These are phyloP conservation scores for Raphanus raphanistrum DNA, from an alignment of 345 rosid genomes.

Conservation along the genomic window DNA sequence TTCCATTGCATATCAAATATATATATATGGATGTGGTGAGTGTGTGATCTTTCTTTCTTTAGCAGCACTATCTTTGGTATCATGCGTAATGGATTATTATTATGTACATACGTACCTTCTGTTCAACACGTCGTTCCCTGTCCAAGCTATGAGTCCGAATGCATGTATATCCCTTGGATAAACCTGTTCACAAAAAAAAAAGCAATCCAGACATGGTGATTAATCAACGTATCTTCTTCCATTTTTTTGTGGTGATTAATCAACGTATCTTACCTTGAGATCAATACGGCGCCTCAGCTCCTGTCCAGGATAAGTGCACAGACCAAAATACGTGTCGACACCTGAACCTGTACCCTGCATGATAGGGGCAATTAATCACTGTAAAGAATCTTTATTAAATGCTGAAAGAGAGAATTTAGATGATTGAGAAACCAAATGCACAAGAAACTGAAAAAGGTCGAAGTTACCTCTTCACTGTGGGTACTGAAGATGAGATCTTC, in stretches of 20 bases:
- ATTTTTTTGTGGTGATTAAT: neutral
- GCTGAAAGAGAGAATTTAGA: neutral
- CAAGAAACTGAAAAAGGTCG: constrained; percentile 4
- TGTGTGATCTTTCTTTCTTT: neutral
- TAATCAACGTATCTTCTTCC: neutral
- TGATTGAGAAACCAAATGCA: neutral
- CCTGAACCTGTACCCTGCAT: constrained; percentile 84
- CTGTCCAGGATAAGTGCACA: constrained; percentile 83
- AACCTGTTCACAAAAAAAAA: constrained; percentile 58
- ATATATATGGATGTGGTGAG: neutral
- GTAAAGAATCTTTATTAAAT: neutral
- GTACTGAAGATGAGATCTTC: constrained; percentile 85
- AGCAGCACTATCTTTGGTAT: neutral
- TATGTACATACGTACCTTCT: constrained; percentile 61
- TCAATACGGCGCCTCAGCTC: constrained; percentile 84
- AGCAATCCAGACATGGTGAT: neutral
- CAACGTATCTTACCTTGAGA: constrained; percentile 61
- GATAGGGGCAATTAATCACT: neutral
- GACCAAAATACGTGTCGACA: constrained; percentile 90
- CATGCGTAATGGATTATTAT: neutral
- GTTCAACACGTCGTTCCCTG: constrained; percentile 90
- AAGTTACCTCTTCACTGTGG: constrained; percentile 84
- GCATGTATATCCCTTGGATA: constrained; percentile 88
- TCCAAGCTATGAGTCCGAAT: constrained; percentile 92
- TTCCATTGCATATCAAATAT: neutral